Conservation (phyloP, 2,329 filamentous ascomycete species). For the Botrytis fragariae region DNA sequence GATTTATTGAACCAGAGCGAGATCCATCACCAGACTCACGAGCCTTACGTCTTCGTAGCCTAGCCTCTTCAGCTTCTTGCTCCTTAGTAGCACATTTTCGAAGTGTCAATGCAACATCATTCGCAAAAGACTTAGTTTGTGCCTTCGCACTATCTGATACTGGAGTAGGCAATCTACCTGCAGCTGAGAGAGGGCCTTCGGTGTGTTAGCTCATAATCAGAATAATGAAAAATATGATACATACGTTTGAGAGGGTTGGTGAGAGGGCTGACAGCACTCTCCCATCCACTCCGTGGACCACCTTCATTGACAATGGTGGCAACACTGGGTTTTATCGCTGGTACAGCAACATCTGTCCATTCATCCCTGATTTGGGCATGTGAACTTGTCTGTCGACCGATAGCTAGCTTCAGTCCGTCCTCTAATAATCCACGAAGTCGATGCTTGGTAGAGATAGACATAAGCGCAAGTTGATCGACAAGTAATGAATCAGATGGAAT, state of each 20-base stretch:
- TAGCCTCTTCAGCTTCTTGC: slow-evolving; percentile 68
- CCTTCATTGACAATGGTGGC: slow-evolving; percentile 35
- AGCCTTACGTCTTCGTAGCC: slow-evolving; percentile 57
- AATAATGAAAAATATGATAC: slow-evolving; percentile 33
- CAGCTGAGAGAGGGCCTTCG: slow-evolving; percentile 36
- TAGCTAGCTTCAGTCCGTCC: slow-evolving; percentile 69
- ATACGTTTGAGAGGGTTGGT: slow-evolving; percentile 61
- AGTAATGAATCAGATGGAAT: slow-evolving; percentile 73
- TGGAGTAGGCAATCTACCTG: slow-evolving; percentile 45
- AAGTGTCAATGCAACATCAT: slow-evolving; percentile 49
- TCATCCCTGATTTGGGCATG: slow-evolving; percentile 76
- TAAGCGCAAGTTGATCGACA: slow-evolving; percentile 76
- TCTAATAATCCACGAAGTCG: slow-evolving; percentile 72
- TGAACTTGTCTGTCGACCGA: slow-evolving; percentile 71
- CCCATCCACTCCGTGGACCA: slow-evolving; percentile 40
- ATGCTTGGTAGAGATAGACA: slow-evolving; percentile 82
- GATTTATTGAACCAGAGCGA: slow-evolving; percentile 50
- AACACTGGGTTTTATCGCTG: slow-evolving; percentile 44
- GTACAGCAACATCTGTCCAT: slow-evolving; percentile 68
- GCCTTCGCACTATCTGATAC: slow-evolving; percentile 50
- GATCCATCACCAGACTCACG: slow-evolving; percentile 54
- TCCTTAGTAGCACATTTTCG: slow-evolving; percentile 65
- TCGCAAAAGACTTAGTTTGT: slow-evolving; percentile 45
- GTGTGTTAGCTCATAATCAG: slow-evolving; percentile 34
- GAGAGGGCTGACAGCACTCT: slow-evolving; percentile 53